Evolutionary conservation across 805 yeast species (phyloP).

Genomic region (Metschnikowia hibisci): DNA sequence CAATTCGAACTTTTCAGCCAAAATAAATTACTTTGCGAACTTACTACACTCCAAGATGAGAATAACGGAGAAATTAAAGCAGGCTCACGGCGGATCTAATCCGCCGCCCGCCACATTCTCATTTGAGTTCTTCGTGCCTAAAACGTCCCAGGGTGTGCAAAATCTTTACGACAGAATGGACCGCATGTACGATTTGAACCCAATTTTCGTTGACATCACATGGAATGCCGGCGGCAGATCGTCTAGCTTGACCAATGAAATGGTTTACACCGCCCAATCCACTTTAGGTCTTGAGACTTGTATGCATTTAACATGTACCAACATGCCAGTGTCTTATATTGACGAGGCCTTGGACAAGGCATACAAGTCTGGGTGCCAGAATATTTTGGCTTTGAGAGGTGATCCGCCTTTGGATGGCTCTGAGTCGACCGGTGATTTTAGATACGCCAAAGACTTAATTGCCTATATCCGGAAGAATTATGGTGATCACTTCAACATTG

Average conservation of each 20-base stretch:
- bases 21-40: neutral
- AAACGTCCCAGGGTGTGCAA: constrained; percentile 95
- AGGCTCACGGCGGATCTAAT: constrained; percentile 36
- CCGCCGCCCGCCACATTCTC: constrained; percentile 73
- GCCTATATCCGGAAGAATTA: constrained; percentile 67
- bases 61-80: constrained; percentile 39
- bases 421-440: constrained; percentile 78
- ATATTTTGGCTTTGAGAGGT: constrained; percentile 90
- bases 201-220: constrained; percentile 90
- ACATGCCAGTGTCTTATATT: constrained; percentile 77
- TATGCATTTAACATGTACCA: constrained; percentile 97
- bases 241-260: constrained; percentile 80
- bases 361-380: constrained; percentile 88
- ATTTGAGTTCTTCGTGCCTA: constrained; percentile 95
- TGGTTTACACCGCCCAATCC: constrained; percentile 86
- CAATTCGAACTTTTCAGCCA: neutral
- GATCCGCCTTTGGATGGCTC: constrained; percentile 84
- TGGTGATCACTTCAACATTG: constrained; percentile 89
- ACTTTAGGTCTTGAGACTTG: constrained; percentile 92
- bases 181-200: constrained; percentile 88
- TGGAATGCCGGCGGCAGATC: constrained; percentile 98
- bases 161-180: constrained; percentile 96
- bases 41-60: constrained; percentile 25
- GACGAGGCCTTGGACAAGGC: constrained; percentile 86
- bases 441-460: constrained; percentile 84